A percentile compares a stretch with the other conserved stretches of the same genome.
phyloP scores from a whole-genome alignment of 257 asterid species.

The Pogostemon cablin region DNA sequence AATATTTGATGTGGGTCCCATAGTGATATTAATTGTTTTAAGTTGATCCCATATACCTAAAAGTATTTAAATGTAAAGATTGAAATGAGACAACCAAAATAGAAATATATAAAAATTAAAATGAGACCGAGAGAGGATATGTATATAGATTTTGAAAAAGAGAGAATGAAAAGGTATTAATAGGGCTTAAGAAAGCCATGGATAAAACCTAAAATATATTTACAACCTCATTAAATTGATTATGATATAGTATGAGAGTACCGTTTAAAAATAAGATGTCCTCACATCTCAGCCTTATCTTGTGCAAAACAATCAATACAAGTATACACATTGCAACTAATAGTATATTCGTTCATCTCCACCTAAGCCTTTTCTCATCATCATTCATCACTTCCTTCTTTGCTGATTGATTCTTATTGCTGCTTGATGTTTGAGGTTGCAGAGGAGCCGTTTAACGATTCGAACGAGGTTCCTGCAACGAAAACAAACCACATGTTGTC shows the following conservation, averaged over 20 bases:
- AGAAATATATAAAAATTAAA: no score
- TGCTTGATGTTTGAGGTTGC: conserved; percentile 40
- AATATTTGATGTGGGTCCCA: no score
- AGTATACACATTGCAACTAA: conserved; percentile 42
- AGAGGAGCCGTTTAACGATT: conserved; percentile 53
- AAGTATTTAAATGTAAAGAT: no score
- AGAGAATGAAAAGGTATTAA: not conserved
- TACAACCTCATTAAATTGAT: conserved; percentile 30
- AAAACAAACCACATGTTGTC: not conserved
- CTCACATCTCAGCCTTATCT: conserved; percentile 20
- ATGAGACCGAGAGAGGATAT: no score
- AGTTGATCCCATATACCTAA: no score
- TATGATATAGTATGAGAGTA: not conserved
- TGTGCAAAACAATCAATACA: conserved; percentile 23
- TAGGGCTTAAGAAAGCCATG: not conserved
- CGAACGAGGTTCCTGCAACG: conserved; percentile 67
- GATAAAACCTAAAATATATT: conserved; percentile 29
- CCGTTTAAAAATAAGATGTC: not conserved
- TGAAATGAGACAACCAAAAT: no score
- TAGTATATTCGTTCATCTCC: conserved; percentile 42
- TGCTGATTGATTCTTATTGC: conserved; percentile 35
- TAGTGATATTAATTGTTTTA: no score
- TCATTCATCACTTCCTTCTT: conserved; percentile 45
- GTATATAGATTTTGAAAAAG: not conserved
- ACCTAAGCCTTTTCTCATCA: conserved; percentile 46